phyloP scores from a whole-genome alignment of 192 early-diverging fungal genomes.

The Powellomyces hirtus region DNA sequence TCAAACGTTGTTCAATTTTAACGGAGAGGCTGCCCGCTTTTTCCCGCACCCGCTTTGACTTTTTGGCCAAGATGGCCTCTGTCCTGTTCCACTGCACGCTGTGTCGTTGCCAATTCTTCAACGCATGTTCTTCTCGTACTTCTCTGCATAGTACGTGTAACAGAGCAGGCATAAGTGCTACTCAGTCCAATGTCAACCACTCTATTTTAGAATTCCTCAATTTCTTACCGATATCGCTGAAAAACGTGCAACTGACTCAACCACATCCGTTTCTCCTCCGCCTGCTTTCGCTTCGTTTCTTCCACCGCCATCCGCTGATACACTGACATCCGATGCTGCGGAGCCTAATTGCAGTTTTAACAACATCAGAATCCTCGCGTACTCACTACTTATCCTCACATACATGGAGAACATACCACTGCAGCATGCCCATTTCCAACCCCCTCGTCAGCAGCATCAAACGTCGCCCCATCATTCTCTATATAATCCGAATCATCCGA shows the following conservation, averaged over 20 bases:
- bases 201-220: too few relatives aligned
- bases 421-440: too few relatives aligned
- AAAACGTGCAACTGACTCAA: constrained; percentile 43
- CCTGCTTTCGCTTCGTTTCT: constrained; percentile 17
- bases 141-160: too few relatives aligned
- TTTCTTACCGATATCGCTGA: constrained; percentile 38
- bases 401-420: too few relatives aligned
- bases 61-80: constrained; percentile 26
- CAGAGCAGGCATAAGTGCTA: too few relatives aligned
- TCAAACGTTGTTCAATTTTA: background rate
- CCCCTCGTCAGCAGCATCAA: too few relatives aligned
- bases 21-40: too few relatives aligned
- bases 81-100: constrained; percentile 36
- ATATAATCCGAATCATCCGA: background rate
- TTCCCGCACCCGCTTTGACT: constrained; percentile 25
- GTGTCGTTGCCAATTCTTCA: constrained; percentile 46
- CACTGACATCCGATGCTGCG: background rate
- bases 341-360: too few relatives aligned
- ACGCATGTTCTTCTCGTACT: constrained; percentile 40
- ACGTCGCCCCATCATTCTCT: background rate
- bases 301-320: constrained; percentile 4
- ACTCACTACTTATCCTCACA: too few relatives aligned
- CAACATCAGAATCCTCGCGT: too few relatives aligned
- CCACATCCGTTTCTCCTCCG: constrained; percentile 33
- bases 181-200: too few relatives aligned